Conservation (phyloP, 768 basidiomycete species). For the Austroboletus eburneus region DNA sequence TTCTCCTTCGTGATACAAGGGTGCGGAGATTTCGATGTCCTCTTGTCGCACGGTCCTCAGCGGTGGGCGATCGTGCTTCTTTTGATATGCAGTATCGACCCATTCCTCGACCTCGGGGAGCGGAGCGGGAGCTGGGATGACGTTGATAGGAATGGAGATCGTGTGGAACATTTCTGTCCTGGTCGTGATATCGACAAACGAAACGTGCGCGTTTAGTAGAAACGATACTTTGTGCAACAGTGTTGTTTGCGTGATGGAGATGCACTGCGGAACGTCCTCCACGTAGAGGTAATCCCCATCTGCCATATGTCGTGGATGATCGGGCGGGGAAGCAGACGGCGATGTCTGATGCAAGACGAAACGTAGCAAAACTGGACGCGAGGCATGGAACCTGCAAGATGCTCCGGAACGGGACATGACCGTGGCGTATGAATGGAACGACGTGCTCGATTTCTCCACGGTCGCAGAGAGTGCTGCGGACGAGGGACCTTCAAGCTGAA, state of each 20-base stretch:
- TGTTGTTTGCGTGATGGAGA: slow-evolving; percentile 75
- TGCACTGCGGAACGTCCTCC: slow-evolving; percentile 61
- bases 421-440: slow-evolving; percentile 46
- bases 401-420: slow-evolving; percentile 85
- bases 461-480: slow-evolving; percentile 20
- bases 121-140: slow-evolving; percentile 74
- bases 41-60: slow-evolving; percentile 64
- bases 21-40: slow-evolving; percentile 56
- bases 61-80: slow-evolving; percentile 85
- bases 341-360: slow-evolving; percentile 73
- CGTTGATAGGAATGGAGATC: slow-evolving; percentile 62
- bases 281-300: slow-evolving; percentile 41
- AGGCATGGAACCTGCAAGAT: slow-evolving; percentile 84
- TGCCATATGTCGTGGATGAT: slow-evolving; percentile 42
- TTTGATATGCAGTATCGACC: slow-evolving; percentile 73
- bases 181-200: slow-evolving; percentile 69
- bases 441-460: slow-evolving; percentile 29
- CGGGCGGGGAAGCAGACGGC: slow-evolving; percentile 45
- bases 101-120: slow-evolving; percentile 72
- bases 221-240: slow-evolving; percentile 83
- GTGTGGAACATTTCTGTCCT: slow-evolving; percentile 66
- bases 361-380: slow-evolving; percentile 67
- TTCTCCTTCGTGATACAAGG: slow-evolving; percentile 64
- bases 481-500: slow-evolving; percentile 30
- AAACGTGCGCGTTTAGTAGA: slow-evolving; percentile 64